Evolutionary conservation across 2,329 filamentous ascomycete genomes (phyloP), one percentile per base, ranked within the genome.

Genomic region (Ceratocystis lukuohia): DNA sequence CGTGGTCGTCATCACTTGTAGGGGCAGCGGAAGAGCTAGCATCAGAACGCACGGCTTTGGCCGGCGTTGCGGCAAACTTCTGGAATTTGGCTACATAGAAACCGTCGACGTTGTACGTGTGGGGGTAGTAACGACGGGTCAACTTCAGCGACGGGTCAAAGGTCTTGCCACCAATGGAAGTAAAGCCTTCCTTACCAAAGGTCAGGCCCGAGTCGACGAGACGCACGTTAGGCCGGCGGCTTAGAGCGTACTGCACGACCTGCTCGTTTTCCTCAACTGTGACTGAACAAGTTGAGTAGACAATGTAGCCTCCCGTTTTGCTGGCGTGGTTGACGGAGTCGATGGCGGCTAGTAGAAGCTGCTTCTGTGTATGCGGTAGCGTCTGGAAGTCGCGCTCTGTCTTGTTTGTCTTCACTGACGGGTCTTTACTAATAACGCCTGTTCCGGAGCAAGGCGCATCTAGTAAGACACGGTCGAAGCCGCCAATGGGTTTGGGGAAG

Each of bases 51-150:
- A 68, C 72, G 15, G 70, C 70, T 62, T 68, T 70, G 48, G 68
- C 45, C 6, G 66, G 80, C 77, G 1, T 89, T 87, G 50, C 88
- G 89, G 2, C 93, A 17, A 84, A 84, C 82, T 99, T 99, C 77
- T 96, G 92, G 78, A 99, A 88, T 77, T 99, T 99, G 73, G 91
- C 90, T 69, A 99, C 94, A 75, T 91, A 99, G 85, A 99, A 99
- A 70, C 94, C 94, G 75, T 97, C 94, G 44, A 99, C 91, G 77
- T 96, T 96, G 79, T 94, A 91, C 22, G 88, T 84, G 75, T 96
- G 91, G 0, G 91, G 91, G 77, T 95, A 96, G 79, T 91, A 96
- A 66, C 92, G 82, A 70, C 90, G 81, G 17, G 91, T 92, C 74
- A 92, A 80, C 73, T 88, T 89, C 79, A 99, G 84, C 70, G 84